Evolutionary conservation across 2,329 filamentous ascomycete species (phyloP), one percentile per base, ranked within the genome.

Genomic region (Orbilia oligospora): DNA sequence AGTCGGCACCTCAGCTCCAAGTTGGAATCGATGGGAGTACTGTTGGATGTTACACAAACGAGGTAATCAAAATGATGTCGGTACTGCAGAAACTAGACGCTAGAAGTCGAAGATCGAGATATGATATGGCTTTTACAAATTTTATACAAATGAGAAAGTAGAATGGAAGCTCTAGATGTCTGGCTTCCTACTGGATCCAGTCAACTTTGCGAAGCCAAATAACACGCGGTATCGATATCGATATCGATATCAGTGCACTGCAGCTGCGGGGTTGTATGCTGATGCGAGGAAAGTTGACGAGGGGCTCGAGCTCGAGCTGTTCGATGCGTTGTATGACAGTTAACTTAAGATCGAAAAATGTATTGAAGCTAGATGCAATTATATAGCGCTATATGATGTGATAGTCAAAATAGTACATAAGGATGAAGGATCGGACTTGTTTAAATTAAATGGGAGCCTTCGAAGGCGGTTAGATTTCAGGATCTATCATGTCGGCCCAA

Each of bases 251-350:
- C 27, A 30, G 27, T 30, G 6, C 12, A 14, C 18, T 61, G 56
- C 56, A 36, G 56, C 18, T 61, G 56, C 56, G 56, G 56, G 56
- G 56, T 61, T 44, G n/a, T 41, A 44, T 38, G 9, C n/a, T 14
- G 4, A 5, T 61, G n/a, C 24, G 4, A 5, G 14, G n/a, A 14
- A 41, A 24, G 10, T 24, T 33, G 55, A 41, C 33, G 55, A 61
- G 55, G 55, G 55, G 55, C 24, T 24, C n/a, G 12, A 16, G 18
- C 41, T 44, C n/a, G 14, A n/a, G n/a, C n/a, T n/a, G n/a, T n/a
- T 20, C n/a, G 16, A 44, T 44, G 33, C 24, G 36, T 61, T 61
- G 36, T n/a, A 61, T n/a, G n/a, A n/a, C n/a, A n/a, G n/a, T n/a
- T n/a, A n/a, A n/a, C n/a, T n/a, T n/a, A n/a, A n/a, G n/a, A 6